A percentile compares a stretch with the other conserved stretches of the same genome.
Evolutionary conservation across 768 basidiomycete species (phyloP).

Genomic region (Aureoboletus auriporus): DNA sequence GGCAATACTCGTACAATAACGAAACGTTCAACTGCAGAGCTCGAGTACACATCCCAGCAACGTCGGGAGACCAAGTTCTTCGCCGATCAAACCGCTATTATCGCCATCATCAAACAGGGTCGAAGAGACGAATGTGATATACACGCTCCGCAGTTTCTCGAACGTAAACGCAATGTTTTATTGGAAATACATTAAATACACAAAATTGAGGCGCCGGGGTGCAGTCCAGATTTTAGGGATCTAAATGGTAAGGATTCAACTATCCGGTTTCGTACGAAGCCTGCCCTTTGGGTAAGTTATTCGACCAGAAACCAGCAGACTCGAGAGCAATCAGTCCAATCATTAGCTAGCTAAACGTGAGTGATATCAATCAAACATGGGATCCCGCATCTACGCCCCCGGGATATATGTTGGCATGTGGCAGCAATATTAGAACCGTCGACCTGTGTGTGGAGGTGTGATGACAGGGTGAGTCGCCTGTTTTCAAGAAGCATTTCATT

Average conservation of each 20-base stretch:
- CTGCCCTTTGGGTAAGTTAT: no score
- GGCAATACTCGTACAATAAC: not conserved
- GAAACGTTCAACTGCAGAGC: no score
- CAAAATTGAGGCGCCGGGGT: not conserved
- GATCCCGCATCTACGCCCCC: not conserved
- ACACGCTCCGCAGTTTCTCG: not conserved
- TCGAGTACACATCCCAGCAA: no score
- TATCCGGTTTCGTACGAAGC: not conserved
- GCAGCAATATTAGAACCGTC: not conserved
- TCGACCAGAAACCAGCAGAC: not conserved
- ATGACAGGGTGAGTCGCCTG: not conserved
- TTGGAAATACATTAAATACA: constrained; percentile 9
- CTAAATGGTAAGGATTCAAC: not conserved
- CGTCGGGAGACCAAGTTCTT: no score
- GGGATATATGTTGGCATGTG: constrained; percentile 4
- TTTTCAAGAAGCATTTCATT: not conserved
- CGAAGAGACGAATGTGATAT: no score
- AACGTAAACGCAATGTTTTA: not conserved
- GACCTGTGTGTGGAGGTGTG: not conserved
- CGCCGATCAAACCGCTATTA: no score
- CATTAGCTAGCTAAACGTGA: constrained; percentile 3
- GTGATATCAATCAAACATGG: constrained; percentile 10
- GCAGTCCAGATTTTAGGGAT: not conserved
- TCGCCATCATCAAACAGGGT: no score
- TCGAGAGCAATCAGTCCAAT: not conserved